Conservation (phyloP, 2,329 filamentous ascomycete genomes). For the Colletotrichum sp. region DNA sequence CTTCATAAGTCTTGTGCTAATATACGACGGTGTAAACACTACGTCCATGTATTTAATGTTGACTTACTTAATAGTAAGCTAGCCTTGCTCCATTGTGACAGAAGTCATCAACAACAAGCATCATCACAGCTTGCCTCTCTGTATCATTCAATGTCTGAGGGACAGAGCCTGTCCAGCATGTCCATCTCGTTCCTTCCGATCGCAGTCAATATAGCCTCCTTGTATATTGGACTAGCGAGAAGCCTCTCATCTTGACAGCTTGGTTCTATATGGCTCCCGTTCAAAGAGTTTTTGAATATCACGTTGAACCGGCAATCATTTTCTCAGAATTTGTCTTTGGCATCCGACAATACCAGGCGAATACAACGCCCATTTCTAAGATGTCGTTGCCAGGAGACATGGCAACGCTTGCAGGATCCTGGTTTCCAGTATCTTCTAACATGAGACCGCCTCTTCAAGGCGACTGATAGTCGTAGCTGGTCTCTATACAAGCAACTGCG, state of each 20-base stretch:
- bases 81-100: not conserved
- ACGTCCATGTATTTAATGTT: not conserved
- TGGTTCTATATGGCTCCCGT: not conserved
- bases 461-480: not conserved
- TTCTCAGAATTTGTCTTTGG: fast-evolving
- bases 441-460: not conserved
- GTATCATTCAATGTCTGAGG: not conserved
- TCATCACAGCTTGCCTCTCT: not conserved
- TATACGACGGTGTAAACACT: not conserved
- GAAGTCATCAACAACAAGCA: not conserved
- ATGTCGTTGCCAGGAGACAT: not conserved
- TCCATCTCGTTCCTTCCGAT: not conserved
- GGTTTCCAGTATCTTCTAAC: not conserved
- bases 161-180: not conserved
- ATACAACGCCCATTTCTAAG: not conserved
- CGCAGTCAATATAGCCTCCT: not conserved
- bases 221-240: not conserved
- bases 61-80: not conserved
- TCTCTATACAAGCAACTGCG: not conserved
- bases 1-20: not conserved
- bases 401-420: not conserved
- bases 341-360: not conserved
- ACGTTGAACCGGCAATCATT: not conserved
- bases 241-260: not conserved
- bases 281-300: not conserved